These are phyloP conservation scores for Aquilaria sinensis DNA, from an alignment of 345 rosid species.

Conservation along the genomic window DNA sequence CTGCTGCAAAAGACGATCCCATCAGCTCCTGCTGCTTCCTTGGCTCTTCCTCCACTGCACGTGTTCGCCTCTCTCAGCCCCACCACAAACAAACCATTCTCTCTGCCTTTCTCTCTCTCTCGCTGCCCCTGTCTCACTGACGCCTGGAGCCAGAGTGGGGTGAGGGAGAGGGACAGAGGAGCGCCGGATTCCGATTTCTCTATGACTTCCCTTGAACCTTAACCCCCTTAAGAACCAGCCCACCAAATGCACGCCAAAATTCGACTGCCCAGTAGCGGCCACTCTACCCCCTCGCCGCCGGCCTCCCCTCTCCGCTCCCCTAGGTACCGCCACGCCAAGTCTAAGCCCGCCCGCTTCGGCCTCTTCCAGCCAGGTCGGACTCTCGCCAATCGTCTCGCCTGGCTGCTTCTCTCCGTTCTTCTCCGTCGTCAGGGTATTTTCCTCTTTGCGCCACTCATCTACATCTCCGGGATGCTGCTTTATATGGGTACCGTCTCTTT, in stretches of 20 bases:
- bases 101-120: constrained; percentile 1
- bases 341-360: constrained; percentile 50
- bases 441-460: constrained; percentile 87
- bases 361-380: constrained; percentile 42
- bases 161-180: constrained; percentile 3
- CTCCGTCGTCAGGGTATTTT: constrained; percentile 92
- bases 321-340: constrained; percentile 63
- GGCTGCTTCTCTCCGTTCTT: constrained; percentile 77
- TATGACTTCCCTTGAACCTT: neutral
- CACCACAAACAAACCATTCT: constrained; percentile 5
- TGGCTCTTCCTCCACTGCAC: constrained; percentile 8
- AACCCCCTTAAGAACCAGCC: neutral
- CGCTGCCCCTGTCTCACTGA: neutral
- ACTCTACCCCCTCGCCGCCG: constrained; percentile 96
- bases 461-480: constrained; percentile 90
- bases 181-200: neutral
- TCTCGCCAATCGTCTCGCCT: constrained; percentile 77
- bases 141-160: neutral
- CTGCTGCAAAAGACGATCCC: no score
- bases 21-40: neutral
- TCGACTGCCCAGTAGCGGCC: constrained; percentile 88
- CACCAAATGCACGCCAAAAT: constrained; percentile 75
- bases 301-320: constrained; percentile 90
- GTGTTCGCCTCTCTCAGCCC: neutral
- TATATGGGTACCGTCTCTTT: constrained; percentile 95